Evolutionary conservation across 805 yeast genomes (phyloP).

Genomic region (Candida silvicultrix): DNA sequence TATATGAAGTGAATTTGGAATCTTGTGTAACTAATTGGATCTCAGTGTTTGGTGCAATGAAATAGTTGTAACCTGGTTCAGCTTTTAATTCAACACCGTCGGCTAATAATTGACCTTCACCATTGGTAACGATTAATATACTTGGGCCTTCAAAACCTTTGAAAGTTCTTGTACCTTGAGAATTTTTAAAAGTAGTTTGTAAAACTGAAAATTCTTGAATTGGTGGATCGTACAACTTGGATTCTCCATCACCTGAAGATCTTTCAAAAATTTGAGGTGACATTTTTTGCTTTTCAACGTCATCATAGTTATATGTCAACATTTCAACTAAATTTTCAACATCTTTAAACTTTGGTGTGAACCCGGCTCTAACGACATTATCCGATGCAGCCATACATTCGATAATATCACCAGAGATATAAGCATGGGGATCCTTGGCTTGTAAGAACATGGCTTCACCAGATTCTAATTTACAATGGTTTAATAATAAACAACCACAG

Average conservation of each 20-base stretch:
- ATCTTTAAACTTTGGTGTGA: slow-evolving; percentile 99
- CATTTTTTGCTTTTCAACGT: slow-evolving; percentile 93
- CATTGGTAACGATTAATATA: slow-evolving; percentile 76
- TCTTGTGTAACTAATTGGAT: slow-evolving; percentile 52
- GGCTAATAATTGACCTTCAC: slow-evolving; percentile 49
- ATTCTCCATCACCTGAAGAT: slow-evolving; percentile 60
- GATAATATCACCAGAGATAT: slow-evolving; percentile 93
- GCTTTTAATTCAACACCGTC: slow-evolving; percentile 40
- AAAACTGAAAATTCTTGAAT: slow-evolving; percentile 95
- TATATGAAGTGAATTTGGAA: slow-evolving; percentile 66
- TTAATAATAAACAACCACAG: slow-evolving; percentile 90
- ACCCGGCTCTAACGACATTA: slow-evolving; percentile 97
- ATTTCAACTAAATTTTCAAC: slow-evolving; percentile 82
- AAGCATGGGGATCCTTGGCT: slow-evolving; percentile 98
- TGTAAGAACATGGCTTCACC: slow-evolving; percentile 97
- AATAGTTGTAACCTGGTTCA: slow-evolving; percentile 73
- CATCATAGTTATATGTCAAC: slow-evolving; percentile 85
- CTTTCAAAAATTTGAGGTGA: slow-evolving; percentile 42
- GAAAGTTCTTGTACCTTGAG: slow-evolving; percentile 46
- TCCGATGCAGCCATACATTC: slow-evolving; percentile 99
- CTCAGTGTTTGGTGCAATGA: slow-evolving; percentile 72
- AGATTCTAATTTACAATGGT: slow-evolving; percentile 72
- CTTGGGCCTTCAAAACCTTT: slow-evolving; percentile 80
- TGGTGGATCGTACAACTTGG: slow-evolving; percentile 85
- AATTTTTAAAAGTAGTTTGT: slow-evolving; percentile 57